These are phyloP conservation scores for Elongisporangium anandrum DNA, from an alignment of 352 stramenopile genomes.

Conservation along the genomic window DNA sequence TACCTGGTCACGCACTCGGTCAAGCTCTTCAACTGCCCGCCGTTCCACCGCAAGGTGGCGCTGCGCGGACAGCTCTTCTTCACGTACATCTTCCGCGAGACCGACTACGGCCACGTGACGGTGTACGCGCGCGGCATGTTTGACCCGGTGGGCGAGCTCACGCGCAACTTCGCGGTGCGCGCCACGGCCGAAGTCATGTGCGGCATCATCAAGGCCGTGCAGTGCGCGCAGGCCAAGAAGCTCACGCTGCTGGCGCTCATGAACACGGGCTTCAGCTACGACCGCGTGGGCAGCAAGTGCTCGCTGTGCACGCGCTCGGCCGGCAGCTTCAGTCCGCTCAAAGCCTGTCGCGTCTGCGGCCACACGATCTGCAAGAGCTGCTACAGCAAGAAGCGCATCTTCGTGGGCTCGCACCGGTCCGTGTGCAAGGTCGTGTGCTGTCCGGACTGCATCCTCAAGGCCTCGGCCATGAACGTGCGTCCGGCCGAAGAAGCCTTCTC, in stretches of 20 bases:
- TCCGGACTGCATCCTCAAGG: slow-evolving; percentile 29
- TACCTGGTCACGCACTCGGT: slow-evolving; percentile 46
- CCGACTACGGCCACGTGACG: slow-evolving; percentile 17
- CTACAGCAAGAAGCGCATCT: slow-evolving; percentile 39
- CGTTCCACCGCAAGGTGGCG: slow-evolving; percentile 25
- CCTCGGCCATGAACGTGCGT: slow-evolving; percentile 21
- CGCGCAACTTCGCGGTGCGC: slow-evolving; percentile 19
- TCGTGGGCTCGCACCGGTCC: slow-evolving; percentile 17
- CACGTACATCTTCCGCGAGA: slow-evolving; percentile 34
- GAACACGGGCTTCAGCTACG: slow-evolving; percentile 1
- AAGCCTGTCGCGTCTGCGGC: slow-evolving; percentile 38
- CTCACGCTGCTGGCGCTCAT: slow-evolving; percentile 31
- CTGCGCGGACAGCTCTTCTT: slow-evolving; percentile 32
- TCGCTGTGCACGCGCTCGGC: background rate
- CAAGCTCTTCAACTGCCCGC: slow-evolving; percentile 24
- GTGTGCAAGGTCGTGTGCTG: slow-evolving; percentile 25
- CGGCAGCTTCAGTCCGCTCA: slow-evolving; percentile 5
- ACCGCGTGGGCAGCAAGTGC: background rate
- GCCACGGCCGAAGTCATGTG: slow-evolving; percentile 29
- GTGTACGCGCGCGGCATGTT: slow-evolving; percentile 43
- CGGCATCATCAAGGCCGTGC: slow-evolving; percentile 31
- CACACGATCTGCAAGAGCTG: slow-evolving; percentile 38
- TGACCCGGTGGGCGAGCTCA: slow-evolving; percentile 26
- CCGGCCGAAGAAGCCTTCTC: slow-evolving; percentile 20
- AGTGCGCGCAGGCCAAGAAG: slow-evolving; percentile 43